Percentiles rank a stretch among this genome's conserved stretches.
These are phyloP conservation scores for Acacia crassicarpa DNA, from an alignment of 306 rosid genomes.

Conservation along the genomic window DNA sequence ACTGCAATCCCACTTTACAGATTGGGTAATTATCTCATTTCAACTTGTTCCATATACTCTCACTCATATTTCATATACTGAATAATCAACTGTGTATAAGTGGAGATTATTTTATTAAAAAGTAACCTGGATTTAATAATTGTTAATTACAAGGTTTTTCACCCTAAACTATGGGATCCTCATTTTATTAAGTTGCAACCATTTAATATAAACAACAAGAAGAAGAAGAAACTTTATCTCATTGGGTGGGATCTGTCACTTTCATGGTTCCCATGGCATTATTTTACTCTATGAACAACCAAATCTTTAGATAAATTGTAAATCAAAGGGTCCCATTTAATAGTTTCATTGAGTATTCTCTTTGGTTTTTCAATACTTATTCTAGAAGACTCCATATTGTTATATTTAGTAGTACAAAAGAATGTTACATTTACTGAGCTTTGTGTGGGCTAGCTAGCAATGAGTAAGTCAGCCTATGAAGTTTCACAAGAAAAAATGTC, in stretches of 20 bases:
- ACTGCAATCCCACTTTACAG: constrained; percentile 84
- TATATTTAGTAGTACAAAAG: not conserved
- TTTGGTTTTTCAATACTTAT: too few species aligned
- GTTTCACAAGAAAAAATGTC: not conserved
- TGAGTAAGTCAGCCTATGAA: not conserved
- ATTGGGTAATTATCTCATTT: constrained; percentile 57
- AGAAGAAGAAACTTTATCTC: too few species aligned
- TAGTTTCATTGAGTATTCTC: too few species aligned
- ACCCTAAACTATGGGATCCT: not conserved
- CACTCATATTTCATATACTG: not conserved
- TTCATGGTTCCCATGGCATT: too few species aligned
- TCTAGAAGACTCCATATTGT: too few species aligned
- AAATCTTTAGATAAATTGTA: too few species aligned
- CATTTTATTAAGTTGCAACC: not conserved
- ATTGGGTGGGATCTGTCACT: too few species aligned
- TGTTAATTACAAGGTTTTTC: not conserved
- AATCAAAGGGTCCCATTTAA: too few species aligned
- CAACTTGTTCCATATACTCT: not conserved
- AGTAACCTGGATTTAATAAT: not conserved
- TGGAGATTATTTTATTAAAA: not conserved
- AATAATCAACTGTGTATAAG: not conserved
- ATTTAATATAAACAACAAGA: not conserved
- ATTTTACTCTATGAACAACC: too few species aligned
- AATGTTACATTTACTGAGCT: not conserved
- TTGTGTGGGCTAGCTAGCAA: not conserved